These are phyloP conservation scores for Mortierella sp. DNA, from an alignment of 371 early-diverging fungal species.

Conservation along the genomic window DNA sequence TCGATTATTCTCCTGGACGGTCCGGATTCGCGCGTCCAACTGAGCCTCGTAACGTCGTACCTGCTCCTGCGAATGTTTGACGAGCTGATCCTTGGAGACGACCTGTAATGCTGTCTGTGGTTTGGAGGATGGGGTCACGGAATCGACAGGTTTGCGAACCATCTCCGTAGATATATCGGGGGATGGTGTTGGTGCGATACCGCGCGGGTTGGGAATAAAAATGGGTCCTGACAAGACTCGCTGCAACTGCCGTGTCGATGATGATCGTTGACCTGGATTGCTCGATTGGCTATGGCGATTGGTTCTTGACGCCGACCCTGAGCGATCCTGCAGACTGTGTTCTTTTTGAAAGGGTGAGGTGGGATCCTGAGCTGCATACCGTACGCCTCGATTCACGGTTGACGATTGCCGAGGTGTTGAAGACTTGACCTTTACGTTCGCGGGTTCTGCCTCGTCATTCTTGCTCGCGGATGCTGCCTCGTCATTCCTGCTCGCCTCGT, in stretches of 20 bases:
- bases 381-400: constrained; percentile 5
- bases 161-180: constrained; percentile 36
- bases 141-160: not conserved
- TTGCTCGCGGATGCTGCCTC: not conserved
- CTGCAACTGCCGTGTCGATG: constrained; percentile 10
- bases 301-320: not conserved
- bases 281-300: not conserved
- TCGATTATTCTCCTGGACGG: constrained; percentile 31
- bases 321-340: not conserved
- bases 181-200: constrained; percentile 37
- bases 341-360: not conserved
- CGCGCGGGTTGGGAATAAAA: constrained; percentile 40
- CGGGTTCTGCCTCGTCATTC: not conserved
- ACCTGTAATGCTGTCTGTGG: not conserved
- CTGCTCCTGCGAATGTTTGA: not conserved
- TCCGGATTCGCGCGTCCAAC: constrained; percentile 27
- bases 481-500: not conserved
- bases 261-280: not conserved
- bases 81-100: constrained; percentile 4
- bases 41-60: constrained; percentile 26
- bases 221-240: constrained; percentile 26
- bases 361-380: constrained; percentile 10
- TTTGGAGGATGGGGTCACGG: no score
- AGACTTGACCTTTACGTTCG: not conserved
- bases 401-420: constrained; percentile 10